phyloP scores from a whole-genome alignment of 768 basidiomycete genomes.

The Daedaleopsis sinensis region DNA sequence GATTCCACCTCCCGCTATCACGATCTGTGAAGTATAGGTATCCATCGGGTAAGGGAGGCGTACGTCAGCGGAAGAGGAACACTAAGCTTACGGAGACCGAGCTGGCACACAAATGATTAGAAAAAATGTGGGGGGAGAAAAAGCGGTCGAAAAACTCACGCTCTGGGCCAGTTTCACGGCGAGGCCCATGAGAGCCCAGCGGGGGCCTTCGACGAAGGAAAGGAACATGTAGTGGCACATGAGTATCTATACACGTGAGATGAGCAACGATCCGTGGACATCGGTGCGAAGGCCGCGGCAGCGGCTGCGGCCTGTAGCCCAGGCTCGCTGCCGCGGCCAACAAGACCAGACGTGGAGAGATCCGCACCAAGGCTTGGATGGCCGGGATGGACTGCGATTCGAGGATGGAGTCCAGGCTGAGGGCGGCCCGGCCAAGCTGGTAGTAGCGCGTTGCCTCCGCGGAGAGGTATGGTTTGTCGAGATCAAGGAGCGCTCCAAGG shows the following conservation, averaged over 20 bases:
- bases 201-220: constrained; percentile 53
- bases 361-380: constrained; percentile 65
- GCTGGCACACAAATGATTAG: constrained; percentile 38
- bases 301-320: background rate
- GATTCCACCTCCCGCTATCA: constrained; percentile 67
- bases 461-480: constrained; percentile 54
- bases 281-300: constrained; percentile 22
- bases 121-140: constrained; percentile 16
- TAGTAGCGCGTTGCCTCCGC: constrained; percentile 61
- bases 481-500: constrained; percentile 63
- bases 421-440: constrained; percentile 59
- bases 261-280: constrained; percentile 31
- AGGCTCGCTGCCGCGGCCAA: background rate
- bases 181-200: constrained; percentile 74
- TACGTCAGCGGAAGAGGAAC: background rate
- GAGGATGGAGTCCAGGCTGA: constrained; percentile 64
- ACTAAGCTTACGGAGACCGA: constrained; percentile 63
- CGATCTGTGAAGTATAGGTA: constrained; percentile 48
- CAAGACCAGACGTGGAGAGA: background rate
- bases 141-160: constrained; percentile 40
- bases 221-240: constrained; percentile 54
- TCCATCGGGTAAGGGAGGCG: background rate
- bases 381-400: constrained; percentile 65
- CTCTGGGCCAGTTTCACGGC: constrained; percentile 72
- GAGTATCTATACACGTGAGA: constrained; percentile 47